Evolutionary conservation across 768 basidiomycete species (phyloP).

Genomic region (Trametes gibbosa): DNA sequence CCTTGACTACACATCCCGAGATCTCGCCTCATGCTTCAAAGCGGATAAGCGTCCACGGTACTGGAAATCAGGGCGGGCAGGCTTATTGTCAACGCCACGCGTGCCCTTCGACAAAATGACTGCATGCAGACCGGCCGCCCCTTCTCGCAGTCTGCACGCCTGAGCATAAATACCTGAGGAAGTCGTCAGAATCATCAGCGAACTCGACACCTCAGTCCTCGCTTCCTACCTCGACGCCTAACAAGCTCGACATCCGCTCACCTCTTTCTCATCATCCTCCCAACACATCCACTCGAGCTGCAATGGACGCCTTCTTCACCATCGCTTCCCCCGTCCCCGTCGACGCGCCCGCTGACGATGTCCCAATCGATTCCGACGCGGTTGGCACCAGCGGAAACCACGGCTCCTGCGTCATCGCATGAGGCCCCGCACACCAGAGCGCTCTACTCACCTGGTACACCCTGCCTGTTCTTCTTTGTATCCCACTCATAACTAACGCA

Average conservation of each 20-base stretch:
- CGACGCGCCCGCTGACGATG: constrained; percentile 16
- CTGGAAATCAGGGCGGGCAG: not conserved
- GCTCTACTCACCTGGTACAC: not conserved
- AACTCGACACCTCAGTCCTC: not conserved
- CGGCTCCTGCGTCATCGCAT: constrained; percentile 16
- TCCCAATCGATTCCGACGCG: constrained; percentile 13
- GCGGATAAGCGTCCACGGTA: not conserved
- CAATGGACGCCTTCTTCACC: constrained; percentile 22
- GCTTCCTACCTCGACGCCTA: not conserved
- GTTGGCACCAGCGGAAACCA: constrained; percentile 1
- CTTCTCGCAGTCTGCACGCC: not conserved
- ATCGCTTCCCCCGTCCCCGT: constrained; percentile 16
- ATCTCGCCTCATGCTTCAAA: not conserved
- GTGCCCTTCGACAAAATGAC: not conserved
- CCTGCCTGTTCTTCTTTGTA: not conserved
- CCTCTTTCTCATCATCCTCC: not conserved
- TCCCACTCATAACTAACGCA: not conserved
- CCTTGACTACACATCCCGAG: not conserved
- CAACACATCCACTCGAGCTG: not conserved
- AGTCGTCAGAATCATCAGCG: not conserved
- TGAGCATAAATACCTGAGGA: constrained; percentile 2
- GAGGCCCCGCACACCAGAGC: not conserved
- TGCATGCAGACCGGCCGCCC: not conserved
- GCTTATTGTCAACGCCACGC: constrained; percentile 6
- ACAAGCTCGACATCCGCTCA: too few relatives aligned